These are phyloP conservation scores for Sphagnum magellanicum DNA, from an alignment of 228 moss, liverwort and hornwort genomes.

Conservation along the genomic window DNA sequence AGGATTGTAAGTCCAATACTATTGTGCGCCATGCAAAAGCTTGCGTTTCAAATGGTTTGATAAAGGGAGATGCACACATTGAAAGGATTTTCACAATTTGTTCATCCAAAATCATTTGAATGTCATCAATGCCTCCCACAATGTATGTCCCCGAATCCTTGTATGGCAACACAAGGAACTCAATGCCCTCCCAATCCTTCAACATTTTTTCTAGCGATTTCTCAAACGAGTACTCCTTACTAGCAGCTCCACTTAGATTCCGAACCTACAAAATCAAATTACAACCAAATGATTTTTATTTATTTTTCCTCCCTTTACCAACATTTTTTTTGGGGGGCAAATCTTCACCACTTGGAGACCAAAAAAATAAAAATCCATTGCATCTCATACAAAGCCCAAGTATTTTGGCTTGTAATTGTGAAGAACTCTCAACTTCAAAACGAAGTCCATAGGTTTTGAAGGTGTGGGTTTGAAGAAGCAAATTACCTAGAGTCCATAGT, in stretches of 20 bases:
- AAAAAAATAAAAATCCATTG: too few species aligned
- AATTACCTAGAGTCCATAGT: too few species aligned
- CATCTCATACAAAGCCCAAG: too few species aligned
- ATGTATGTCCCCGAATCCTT: conserved; percentile 88
- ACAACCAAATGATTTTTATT: neutral
- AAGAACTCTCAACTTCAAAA: too few species aligned
- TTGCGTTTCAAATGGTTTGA: conserved; percentile 76
- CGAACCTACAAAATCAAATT: conserved; percentile 31
- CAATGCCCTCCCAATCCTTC: conserved; percentile 87
- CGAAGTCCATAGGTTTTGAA: too few species aligned
- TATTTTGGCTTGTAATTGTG: too few species aligned
- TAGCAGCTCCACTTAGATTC: conserved; percentile 68
- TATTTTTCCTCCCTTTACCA: too few species aligned
- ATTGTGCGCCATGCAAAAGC: conserved; percentile 71
- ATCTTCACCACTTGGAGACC: too few species aligned
- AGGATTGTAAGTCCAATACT: conserved; percentile 59
- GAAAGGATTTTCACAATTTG: conserved; percentile 82
- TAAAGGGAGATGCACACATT: conserved; percentile 88
- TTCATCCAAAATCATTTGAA: conserved; percentile 91
- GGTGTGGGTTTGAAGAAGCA: too few species aligned
- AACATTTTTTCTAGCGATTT: conserved; percentile 82
- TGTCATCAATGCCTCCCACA: conserved; percentile 79
- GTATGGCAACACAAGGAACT: conserved; percentile 68
- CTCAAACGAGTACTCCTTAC: conserved; percentile 88
- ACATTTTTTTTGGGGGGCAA: too few species aligned